These are phyloP conservation scores for Xylaria venustula DNA, from an alignment of 495 filamentous ascomycete species.

Conservation along the genomic window DNA sequence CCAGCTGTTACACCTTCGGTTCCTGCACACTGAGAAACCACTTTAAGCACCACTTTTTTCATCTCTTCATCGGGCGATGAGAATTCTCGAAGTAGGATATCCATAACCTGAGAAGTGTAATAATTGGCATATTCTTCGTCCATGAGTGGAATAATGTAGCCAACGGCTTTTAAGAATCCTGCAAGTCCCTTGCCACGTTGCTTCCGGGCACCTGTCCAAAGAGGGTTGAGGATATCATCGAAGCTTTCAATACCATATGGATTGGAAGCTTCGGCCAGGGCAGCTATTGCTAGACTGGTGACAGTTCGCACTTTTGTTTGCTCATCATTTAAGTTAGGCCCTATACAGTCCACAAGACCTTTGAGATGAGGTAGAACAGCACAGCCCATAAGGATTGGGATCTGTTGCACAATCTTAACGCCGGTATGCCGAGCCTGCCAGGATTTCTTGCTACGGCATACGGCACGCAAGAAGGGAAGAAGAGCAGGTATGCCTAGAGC, in stretches of 20 bases:
- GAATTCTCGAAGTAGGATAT: slow-evolving; percentile 94
- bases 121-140: slow-evolving; percentile 99
- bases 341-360: slow-evolving; percentile 94
- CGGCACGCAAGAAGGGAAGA: slow-evolving; percentile 90
- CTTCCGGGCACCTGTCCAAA: slow-evolving; percentile 94
- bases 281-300: slow-evolving; percentile 91
- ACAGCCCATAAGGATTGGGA: slow-evolving; percentile 99
- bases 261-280: slow-evolving; percentile 92
- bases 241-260: slow-evolving; percentile 99
- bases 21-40: slow-evolving; percentile 93
- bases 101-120: slow-evolving; percentile 98
- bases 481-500: slow-evolving; percentile 95
- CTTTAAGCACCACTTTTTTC: slow-evolving; percentile 99
- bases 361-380: slow-evolving; percentile 95
- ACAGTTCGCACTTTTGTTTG: slow-evolving; percentile 97
- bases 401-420: slow-evolving; percentile 98
- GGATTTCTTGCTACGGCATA: slow-evolving; percentile 96
- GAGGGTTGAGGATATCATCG: slow-evolving; percentile 92
- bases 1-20: slow-evolving; percentile 92
- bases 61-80: slow-evolving; percentile 98
- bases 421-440: slow-evolving; percentile 99
- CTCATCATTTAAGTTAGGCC: slow-evolving; percentile 92
- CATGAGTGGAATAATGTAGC: slow-evolving; percentile 98
- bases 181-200: slow-evolving; percentile 96
- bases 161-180: slow-evolving; percentile 95